phyloP scores from a whole-genome alignment of 192 early-diverging fungal genomes.

The Haplosporangium gracile region DNA sequence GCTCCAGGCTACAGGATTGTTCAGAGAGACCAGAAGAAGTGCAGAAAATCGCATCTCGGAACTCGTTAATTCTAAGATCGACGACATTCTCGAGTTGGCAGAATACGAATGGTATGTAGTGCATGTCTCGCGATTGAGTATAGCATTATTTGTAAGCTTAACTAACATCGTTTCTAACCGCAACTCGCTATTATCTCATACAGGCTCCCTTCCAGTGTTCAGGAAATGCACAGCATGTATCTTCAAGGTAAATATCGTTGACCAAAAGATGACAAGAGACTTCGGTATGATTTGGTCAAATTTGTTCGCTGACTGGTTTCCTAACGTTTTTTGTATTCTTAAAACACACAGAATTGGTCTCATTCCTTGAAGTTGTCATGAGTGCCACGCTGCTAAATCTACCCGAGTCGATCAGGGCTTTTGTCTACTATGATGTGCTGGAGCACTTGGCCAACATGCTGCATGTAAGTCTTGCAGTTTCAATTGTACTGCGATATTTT shows the following conservation, averaged over 20 bases:
- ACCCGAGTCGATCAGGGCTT: conserved; percentile 71
- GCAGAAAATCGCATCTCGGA: conserved; percentile 87
- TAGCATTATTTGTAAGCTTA: background rate
- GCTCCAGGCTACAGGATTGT: conserved; percentile 74
- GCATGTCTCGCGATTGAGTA: background rate
- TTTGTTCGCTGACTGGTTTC: too few species aligned
- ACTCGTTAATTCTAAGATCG: conserved; percentile 84
- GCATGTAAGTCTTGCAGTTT: conserved; percentile 61
- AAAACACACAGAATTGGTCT: conserved; percentile 71
- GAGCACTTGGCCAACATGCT: conserved; percentile 76
- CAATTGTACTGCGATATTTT: background rate
- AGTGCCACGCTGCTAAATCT: conserved; percentile 77
- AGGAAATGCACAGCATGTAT: conserved; percentile 75
- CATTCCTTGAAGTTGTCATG: conserved; percentile 76
- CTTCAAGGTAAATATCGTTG: conserved; percentile 67
- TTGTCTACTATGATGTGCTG: conserved; percentile 81
- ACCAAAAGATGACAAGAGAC: too few species aligned
- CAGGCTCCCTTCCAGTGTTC: conserved; percentile 67
- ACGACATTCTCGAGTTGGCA: conserved; percentile 83
- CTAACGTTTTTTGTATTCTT: background rate
- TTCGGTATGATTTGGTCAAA: too few species aligned
- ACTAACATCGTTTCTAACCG: background rate
- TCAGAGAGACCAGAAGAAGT: conserved; percentile 75
- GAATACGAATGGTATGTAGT: conserved; percentile 88
- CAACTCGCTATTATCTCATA: background rate